Base-by-base conservation (phyloP, 78 protist genomes). In the Tieghemostelium lacteum region DNA sequence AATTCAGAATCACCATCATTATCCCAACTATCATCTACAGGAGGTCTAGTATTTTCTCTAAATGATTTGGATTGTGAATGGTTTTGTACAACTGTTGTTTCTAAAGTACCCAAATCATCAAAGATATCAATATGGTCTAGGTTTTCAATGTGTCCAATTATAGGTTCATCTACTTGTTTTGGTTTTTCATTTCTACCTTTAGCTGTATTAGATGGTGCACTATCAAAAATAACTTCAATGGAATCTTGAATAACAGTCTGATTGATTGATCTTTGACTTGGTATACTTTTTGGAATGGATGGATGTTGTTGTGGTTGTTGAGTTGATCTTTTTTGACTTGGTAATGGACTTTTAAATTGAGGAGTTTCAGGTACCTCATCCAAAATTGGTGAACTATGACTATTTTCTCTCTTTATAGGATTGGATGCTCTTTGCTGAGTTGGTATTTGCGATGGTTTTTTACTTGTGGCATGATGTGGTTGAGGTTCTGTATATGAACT, bases 281-380 rank as follows among this genome's bases (percentile, higher is more conserved):
- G 52, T 45, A 14, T 45, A 10, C n/a, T 6, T 36, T 66, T 19
- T 33, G 2, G 37, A 40, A 26, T 66, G 6, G 16, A 14, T 37
- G 31, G 67, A 19, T 33, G 85, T 60, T 19, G 64, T 57, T 58
- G 70, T 57, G 12, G 67, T 58, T 3, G 63, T 45, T 39, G 54
- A n/a, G 54, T 24, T 67, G 3, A 54, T 67, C 40, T 45, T 67
- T 67, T 5, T 19, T 45, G 42, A 12, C 10, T 39, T 67, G 33
- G 74, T 20, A 45, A 6, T 39, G 0, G 49, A 39, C 12, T 49
- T 49, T 24, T 33, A 0, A 34, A 17, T 39, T 42, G 71, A 26
- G 29, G 54, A 26, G 52, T 45, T 61, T 33, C 40, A 28, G 67
- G 86, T 75, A 42, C 63, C 61, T 57, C 16, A 57, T 57, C 16